A percentile compares a stretch with the other conserved stretches of the same genome.
Evolutionary conservation across 176 grass and related monocot genomes (phyloP).

Genomic region (Neostapfia colusana): DNA sequence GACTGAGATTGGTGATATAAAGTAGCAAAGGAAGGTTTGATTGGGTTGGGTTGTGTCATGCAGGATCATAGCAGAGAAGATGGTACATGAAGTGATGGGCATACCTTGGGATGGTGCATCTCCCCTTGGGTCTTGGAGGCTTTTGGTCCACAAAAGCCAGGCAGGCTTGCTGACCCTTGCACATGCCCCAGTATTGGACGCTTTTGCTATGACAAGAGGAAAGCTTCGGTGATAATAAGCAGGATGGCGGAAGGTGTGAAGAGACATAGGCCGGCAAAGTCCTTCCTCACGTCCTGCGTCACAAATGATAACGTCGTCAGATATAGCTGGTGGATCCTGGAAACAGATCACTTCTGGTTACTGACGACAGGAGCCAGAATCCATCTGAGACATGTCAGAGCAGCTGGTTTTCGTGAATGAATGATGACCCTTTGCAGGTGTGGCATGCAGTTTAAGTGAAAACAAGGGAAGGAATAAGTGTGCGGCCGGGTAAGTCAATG

Average conservation of each 20-base stretch:
- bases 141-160: constrained; percentile 46
- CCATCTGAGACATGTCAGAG: no score
- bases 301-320: constrained; percentile 19
- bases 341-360: background rate
- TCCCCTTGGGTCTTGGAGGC: constrained; percentile 53
- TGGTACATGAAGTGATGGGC: constrained; percentile 18
- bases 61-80: constrained; percentile 33
- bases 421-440: background rate
- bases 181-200: constrained; percentile 18
- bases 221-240: constrained; percentile 61
- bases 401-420: no score
- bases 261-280: constrained; percentile 36
- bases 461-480: constrained; percentile 38
- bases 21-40: constrained; percentile 43
- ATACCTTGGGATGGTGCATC: constrained; percentile 65
- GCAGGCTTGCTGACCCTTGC: constrained; percentile 41
- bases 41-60: constrained; percentile 37
- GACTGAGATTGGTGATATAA: constrained; percentile 57
- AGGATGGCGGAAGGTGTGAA: constrained; percentile 52
- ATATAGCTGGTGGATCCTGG: background rate
- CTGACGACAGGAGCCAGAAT: background rate
- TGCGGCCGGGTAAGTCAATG: constrained; percentile 37
- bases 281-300: constrained; percentile 56
- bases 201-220: constrained; percentile 50
- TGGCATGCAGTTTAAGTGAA: constrained; percentile 44